Evolutionary conservation across 208 protist species (phyloP), one percentile per base, ranked within the genome.

Genomic region (Novymonas esmeraldas): DNA sequence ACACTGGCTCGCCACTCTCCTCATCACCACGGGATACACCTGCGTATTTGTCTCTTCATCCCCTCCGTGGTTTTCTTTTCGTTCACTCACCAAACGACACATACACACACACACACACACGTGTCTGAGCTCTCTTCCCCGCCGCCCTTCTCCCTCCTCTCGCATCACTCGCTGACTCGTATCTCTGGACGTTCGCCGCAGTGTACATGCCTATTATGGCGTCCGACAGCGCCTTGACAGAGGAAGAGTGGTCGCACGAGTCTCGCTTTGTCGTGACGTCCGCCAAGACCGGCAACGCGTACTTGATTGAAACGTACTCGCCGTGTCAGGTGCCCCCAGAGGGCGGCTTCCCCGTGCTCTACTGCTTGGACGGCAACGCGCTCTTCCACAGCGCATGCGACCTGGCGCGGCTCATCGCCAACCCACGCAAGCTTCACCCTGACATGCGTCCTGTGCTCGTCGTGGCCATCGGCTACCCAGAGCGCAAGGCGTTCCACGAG

Each of bases 291-390:
- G 31, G 41, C 26, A 45, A 41, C 31, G 3, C 58, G 6, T 64
- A 64, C n/a, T 33, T 55, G 10, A 48, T 64, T 13, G 42, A 64
- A n/a, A 64, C 58, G 2, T 64, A 44, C 45, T 13, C 58, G 7
- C 58, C 58, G 2, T 64, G 58, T 20, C 45, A 51, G 45, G 39
- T 18, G 14, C 31, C 58, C n/a, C 58, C 58, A 10, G 58, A 54
- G 13, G 58, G 58, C 45, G 58, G 58, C 16, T 64, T 64, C 58
- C 58, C 58, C 11, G 58, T 54, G 58, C 31, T 64, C 16, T 64
- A 55, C 33, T 64, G 58, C 33, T 20, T 64, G 4, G 58, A 64
- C 28, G 58, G 58, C 45, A 64, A 64, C 20, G 58, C 58, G 28
- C 58, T 64, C n/a, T 64, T 64, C 33, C 26, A 54, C 44, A 64